Conservation (phyloP, 345 rosid species). For the Corchorus capsularis region DNA sequence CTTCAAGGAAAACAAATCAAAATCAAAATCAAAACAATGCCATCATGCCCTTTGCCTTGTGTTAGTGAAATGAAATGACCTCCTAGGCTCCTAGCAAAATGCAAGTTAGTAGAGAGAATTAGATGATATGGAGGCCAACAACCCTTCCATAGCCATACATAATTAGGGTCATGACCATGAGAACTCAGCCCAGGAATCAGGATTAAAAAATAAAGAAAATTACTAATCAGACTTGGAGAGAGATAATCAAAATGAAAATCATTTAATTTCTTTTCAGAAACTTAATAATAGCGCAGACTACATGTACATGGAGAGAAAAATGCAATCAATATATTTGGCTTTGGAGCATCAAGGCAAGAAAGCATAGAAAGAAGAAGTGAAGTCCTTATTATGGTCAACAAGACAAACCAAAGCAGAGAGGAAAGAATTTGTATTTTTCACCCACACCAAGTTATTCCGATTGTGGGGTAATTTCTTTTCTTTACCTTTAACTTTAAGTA, state of each 20-base stretch:
- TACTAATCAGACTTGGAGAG: neutral
- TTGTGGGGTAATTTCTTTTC: neutral
- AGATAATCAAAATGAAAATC: neutral
- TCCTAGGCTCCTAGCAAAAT: too few relatives aligned
- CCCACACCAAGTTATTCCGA: neutral
- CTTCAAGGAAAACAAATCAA: too few relatives aligned
- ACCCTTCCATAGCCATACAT: too few relatives aligned
- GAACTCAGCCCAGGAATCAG: too few relatives aligned
- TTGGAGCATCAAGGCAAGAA: neutral
- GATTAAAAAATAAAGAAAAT: too few relatives aligned
- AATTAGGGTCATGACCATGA: too few relatives aligned
- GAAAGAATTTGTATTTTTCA: neutral
- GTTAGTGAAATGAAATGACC: too few relatives aligned
- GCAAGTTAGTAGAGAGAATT: too few relatives aligned
- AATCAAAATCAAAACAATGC: neutral
- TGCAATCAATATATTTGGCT: neutral
- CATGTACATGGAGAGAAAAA: neutral
- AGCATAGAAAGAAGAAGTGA: neutral
- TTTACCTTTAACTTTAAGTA: neutral
- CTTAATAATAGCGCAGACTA: too few relatives aligned
- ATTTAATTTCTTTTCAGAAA: too few relatives aligned
- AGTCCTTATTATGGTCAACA: neutral
- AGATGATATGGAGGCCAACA: too few relatives aligned
- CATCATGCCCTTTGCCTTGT: neutral
- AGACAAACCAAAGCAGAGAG: neutral